These are phyloP conservation scores for Strobilomyces confusus DNA, from an alignment of 768 basidiomycete species.

Conservation along the genomic window DNA sequence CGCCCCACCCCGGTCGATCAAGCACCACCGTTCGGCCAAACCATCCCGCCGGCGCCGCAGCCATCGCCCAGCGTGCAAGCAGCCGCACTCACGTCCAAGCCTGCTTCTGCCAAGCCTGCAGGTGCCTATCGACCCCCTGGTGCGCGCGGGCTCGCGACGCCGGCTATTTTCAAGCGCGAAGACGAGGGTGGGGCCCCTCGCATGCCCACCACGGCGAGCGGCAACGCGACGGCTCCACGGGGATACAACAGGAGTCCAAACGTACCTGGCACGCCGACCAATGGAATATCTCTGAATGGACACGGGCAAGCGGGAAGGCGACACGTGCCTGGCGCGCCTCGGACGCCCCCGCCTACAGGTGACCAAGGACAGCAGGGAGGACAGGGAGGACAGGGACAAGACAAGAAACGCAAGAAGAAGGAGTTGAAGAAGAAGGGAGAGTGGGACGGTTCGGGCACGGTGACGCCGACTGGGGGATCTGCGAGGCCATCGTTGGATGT, in stretches of 20 bases:
- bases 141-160: constrained; percentile 84
- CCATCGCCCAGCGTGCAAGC: constrained; percentile 56
- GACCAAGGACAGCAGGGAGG: constrained; percentile 35
- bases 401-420: constrained; percentile 48
- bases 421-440: constrained; percentile 51
- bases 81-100: constrained; percentile 48
- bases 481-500: constrained; percentile 37
- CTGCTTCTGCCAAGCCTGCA: constrained; percentile 58
- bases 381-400: constrained; percentile 31
- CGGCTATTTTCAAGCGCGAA: constrained; percentile 85
- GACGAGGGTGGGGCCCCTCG: constrained; percentile 76
- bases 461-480: constrained; percentile 28
- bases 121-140: constrained; percentile 95
- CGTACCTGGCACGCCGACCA: constrained; percentile 41
- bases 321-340: constrained; percentile 68
- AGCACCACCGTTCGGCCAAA: constrained; percentile 61
- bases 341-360: constrained; percentile 43
- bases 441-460: constrained; percentile 26
- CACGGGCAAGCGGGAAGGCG: constrained; percentile 28
- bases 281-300: constrained; percentile 33
- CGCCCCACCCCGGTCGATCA: constrained; percentile 66
- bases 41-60: constrained; percentile 64
- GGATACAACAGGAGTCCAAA: constrained; percentile 56
- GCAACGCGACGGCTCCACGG: constrained; percentile 60
- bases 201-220: constrained; percentile 41